phyloP scores from a whole-genome alignment of 2,329 filamentous ascomycete genomes.

The Dothideomycetes sp. region DNA sequence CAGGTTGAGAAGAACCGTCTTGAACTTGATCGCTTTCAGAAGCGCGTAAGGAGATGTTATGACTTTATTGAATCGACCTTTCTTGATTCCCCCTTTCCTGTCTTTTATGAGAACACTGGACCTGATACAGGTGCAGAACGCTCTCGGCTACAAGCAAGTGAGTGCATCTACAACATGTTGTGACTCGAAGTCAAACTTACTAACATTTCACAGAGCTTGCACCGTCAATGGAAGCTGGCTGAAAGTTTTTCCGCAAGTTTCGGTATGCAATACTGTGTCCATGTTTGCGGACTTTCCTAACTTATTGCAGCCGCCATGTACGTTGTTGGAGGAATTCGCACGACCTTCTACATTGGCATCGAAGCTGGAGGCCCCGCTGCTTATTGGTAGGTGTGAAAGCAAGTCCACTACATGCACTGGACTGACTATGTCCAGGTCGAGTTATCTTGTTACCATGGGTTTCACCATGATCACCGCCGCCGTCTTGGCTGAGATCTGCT shows the following conservation, averaged over 20 bases:
- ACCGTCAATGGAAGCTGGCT: slow-evolving; percentile 48
- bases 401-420: background rate
- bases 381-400: slow-evolving; percentile 41
- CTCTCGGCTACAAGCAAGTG: slow-evolving; percentile 49
- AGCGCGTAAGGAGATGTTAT: slow-evolving; percentile 34
- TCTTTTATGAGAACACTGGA: slow-evolving; percentile 10
- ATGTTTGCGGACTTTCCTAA: slow-evolving; percentile 13
- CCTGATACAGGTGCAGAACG: slow-evolving; percentile 29
- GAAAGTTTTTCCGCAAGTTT: slow-evolving; percentile 54
- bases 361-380: slow-evolving; percentile 52
- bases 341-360: slow-evolving; percentile 54
- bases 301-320: slow-evolving; percentile 45
- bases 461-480: slow-evolving; percentile 54
- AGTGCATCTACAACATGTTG: slow-evolving; percentile 17
- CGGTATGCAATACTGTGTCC: slow-evolving; percentile 30
- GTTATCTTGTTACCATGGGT: slow-evolving; percentile 49
- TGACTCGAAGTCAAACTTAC: slow-evolving; percentile 7
- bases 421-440: slow-evolving; percentile 38
- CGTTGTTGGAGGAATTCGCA: slow-evolving; percentile 50
- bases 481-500: slow-evolving; percentile 52
- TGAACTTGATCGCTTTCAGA: slow-evolving; percentile 32
- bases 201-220: slow-evolving; percentile 38
- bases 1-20: slow-evolving; percentile 31
- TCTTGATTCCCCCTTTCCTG: slow-evolving; percentile 14
- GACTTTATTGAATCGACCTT: slow-evolving; percentile 22